Evolutionary conservation across 2,329 filamentous ascomycete species (phyloP).

Genomic region (Scorias spongiosa): DNA sequence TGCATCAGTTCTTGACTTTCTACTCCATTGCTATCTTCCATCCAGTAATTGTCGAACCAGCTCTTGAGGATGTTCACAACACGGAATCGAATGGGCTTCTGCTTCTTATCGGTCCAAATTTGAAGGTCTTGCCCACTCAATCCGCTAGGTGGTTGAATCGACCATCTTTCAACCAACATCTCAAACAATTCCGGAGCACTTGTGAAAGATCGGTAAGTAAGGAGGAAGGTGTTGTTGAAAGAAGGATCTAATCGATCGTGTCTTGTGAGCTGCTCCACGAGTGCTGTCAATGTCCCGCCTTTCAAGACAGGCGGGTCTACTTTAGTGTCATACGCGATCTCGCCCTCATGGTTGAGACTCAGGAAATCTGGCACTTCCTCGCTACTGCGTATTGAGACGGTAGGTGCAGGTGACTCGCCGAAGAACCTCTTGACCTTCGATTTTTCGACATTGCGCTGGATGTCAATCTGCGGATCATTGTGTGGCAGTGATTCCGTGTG

Average conservation of each 20-base stretch:
- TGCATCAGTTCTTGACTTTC: slow-evolving; percentile 73
- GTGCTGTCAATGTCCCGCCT: slow-evolving; percentile 72
- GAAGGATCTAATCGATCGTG: slow-evolving; percentile 90
- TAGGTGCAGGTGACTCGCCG: slow-evolving; percentile 34
- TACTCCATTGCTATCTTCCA: slow-evolving; percentile 71
- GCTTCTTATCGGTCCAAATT: slow-evolving; percentile 81
- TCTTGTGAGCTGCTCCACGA: slow-evolving; percentile 88
- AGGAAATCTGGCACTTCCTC: slow-evolving; percentile 78
- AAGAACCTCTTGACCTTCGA: slow-evolving; percentile 38
- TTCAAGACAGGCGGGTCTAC: slow-evolving; percentile 60
- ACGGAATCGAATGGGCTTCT: slow-evolving; percentile 87
- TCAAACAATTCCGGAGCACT: slow-evolving; percentile 82
- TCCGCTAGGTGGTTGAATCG: slow-evolving; percentile 77
- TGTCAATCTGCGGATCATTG: slow-evolving; percentile 17
- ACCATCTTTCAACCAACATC: slow-evolving; percentile 79
- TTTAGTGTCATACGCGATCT: slow-evolving; percentile 82
- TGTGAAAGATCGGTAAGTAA: slow-evolving; percentile 94
- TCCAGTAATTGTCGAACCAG: slow-evolving; percentile 98
- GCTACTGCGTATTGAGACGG: slow-evolving; percentile 30
- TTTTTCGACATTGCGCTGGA: slow-evolving; percentile 25
- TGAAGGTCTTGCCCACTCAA: slow-evolving; percentile 64
- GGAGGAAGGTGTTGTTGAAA: slow-evolving; percentile 94
- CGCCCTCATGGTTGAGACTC: slow-evolving; percentile 71
- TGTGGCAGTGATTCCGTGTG: slow-evolving; percentile 42
- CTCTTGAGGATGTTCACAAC: slow-evolving; percentile 96